Conservation (phyloP, 441 rosid genomes). For the Rhodomyrtus psidioides region DNA sequence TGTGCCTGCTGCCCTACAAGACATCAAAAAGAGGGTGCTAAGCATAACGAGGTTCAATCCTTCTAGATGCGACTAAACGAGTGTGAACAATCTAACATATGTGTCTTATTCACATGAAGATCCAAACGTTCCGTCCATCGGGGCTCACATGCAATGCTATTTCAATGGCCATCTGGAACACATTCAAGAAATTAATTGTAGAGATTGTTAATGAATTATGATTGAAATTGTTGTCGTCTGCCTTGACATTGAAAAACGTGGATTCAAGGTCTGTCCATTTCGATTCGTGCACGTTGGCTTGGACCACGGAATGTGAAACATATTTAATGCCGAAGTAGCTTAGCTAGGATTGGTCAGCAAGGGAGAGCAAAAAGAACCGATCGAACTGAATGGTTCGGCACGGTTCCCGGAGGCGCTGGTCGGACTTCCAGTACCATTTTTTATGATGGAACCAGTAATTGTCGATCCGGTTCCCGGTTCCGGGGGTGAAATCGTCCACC, state of each 20-base stretch:
- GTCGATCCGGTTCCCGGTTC: too few relatives aligned
- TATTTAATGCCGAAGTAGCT: not conserved
- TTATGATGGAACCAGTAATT: too few relatives aligned
- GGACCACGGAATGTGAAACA: not conserved
- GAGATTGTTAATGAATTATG: not conserved
- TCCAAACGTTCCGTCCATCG: not conserved
- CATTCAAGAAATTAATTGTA: not conserved
- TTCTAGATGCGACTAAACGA: not conserved
- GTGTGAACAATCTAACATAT: not conserved
- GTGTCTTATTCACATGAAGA: not conserved
- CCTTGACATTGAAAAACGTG: not conserved
- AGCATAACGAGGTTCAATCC: not conserved
- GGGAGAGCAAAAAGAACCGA: too few relatives aligned
- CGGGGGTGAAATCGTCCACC: too few relatives aligned
- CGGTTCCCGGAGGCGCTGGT: fast-evolving
- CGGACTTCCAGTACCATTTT: too few relatives aligned
- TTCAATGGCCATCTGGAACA: not conserved
- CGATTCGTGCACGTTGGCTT: not conserved
- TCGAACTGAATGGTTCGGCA: too few relatives aligned
- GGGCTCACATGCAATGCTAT: not conserved
- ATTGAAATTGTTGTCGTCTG: not conserved
- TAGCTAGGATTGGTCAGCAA: not conserved
- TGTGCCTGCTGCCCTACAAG: not conserved
- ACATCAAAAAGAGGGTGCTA: not conserved
- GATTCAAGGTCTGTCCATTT: not conserved